A percentile compares a stretch with the other conserved stretches of the same genome.
Conservation (phyloP, 208 protist genomes). For the Trypanosoma brucei region DNA sequence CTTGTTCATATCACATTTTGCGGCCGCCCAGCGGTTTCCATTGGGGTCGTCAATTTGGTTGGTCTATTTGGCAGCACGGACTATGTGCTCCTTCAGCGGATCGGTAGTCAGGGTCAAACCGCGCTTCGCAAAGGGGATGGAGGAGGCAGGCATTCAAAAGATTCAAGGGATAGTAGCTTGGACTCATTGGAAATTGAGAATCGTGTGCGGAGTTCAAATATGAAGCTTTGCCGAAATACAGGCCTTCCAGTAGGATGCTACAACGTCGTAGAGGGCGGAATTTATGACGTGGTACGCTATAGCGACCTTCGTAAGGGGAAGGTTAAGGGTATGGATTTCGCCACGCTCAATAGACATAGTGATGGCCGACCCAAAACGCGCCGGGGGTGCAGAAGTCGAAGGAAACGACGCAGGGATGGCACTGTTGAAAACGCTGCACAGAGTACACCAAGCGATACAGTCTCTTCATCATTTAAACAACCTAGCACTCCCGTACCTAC, state of each 20-base stretch:
- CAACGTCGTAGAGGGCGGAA: conserved; percentile 11
- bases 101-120: neutral
- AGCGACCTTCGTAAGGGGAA: conserved; percentile 1
- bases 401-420: conserved; percentile 3
- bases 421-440: neutral
- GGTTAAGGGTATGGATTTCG: neutral
- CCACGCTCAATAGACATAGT: neutral
- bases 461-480: neutral
- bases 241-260: conserved; percentile 19
- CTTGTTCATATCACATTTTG: conserved; percentile 44
- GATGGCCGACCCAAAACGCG: neutral
- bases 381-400: neutral
- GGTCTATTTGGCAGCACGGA: conserved; percentile 39
- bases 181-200: neutral
- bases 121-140: neutral
- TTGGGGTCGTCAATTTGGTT: conserved; percentile 57
- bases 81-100: conserved; percentile 35
- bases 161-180: neutral
- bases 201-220: neutral
- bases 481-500: no score
- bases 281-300: conserved; percentile 15
- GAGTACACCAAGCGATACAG: neutral
- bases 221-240: conserved; percentile 11
- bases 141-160: neutral
- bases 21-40: conserved; percentile 46